A percentile compares a stretch with the other conserved stretches of the same genome.
phyloP scores from a whole-genome alignment of 805 yeast genomes.

The Cyberlindnera mrakii region DNA sequence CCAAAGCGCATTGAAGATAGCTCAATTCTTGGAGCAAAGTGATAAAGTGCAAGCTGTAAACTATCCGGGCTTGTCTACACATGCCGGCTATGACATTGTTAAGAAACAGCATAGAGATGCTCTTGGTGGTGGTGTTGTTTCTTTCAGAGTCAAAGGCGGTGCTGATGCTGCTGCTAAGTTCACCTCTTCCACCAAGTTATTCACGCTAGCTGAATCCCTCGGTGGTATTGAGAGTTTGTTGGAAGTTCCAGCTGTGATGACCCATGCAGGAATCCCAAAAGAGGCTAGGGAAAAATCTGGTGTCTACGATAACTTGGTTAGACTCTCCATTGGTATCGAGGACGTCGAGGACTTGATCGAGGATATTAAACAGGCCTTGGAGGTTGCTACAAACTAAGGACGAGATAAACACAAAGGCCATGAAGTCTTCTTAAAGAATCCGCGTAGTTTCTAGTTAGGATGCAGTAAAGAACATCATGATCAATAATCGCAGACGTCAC shows the following conservation, averaged over 20 bases:
- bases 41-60: constrained; percentile 59
- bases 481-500: neutral
- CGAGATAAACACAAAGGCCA: neutral
- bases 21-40: constrained; percentile 50
- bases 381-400: constrained; percentile 8
- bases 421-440: neutral
- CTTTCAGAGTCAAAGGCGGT: constrained; percentile 82
- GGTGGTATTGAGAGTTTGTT: constrained; percentile 85
- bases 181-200: constrained; percentile 66
- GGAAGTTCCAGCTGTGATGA: constrained; percentile 89
- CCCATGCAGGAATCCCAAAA: constrained; percentile 85
- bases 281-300: constrained; percentile 75
- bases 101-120: constrained; percentile 73
- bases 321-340: constrained; percentile 85
- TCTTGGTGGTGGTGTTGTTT: constrained; percentile 88
- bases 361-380: constrained; percentile 67
- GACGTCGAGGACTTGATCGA: constrained; percentile 69
- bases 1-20: constrained; percentile 57
- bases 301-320: constrained; percentile 73
- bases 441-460: too few relatives aligned
- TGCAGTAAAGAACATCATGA: too few relatives aligned
- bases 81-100: constrained; percentile 58
- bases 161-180: constrained; percentile 68
- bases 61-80: constrained; percentile 76
- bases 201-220: constrained; percentile 83